A percentile compares a stretch with the other conserved stretches of the same genome.
These are phyloP conservation scores for Pyricularia grisea DNA, from an alignment of 2,329 filamentous ascomycete species.

Conservation along the genomic window DNA sequence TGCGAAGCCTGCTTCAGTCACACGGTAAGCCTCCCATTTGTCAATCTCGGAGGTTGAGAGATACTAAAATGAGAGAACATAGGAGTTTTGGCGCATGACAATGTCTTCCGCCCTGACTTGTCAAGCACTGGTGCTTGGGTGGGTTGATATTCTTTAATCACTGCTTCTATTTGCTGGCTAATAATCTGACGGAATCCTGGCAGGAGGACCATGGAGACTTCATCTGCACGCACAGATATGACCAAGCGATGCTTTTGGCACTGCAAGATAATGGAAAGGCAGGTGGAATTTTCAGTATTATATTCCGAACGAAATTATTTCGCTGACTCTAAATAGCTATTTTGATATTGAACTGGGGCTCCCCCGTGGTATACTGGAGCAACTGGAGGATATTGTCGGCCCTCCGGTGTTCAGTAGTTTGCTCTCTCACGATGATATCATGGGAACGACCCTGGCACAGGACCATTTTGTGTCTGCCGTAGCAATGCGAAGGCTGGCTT, in stretches of 20 bases:
- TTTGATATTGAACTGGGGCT: constrained; percentile 50
- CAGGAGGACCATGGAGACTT: constrained; percentile 33
- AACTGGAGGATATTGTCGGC: constrained; percentile 41
- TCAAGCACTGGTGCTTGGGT: constrained; percentile 47
- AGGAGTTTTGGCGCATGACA: constrained; percentile 53
- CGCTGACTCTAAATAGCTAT: constrained; percentile 5
- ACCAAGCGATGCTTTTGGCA: constrained; percentile 47
- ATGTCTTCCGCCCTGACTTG: constrained; percentile 47
- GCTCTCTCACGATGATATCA: constrained; percentile 35
- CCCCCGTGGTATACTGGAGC: constrained; percentile 43
- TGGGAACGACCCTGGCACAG: constrained; percentile 42
- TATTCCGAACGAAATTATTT: background rate
- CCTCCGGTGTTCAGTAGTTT: constrained; percentile 42
- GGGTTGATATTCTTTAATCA: background rate
- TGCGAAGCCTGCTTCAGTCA: constrained; percentile 42
- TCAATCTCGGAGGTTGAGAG: constrained; percentile 4
- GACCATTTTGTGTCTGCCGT: constrained; percentile 53
- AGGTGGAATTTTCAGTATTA: constrained; percentile 10
- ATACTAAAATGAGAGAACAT: background rate
- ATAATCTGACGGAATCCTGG: background rate
- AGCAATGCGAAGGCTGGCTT: constrained; percentile 41
- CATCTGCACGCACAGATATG: constrained; percentile 36
- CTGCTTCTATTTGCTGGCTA: background rate
- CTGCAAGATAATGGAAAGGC: constrained; percentile 46
- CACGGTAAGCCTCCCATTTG: constrained; percentile 26